Conservation (phyloP, 1,139 yeast genomes). For the Diutina ranongensis region DNA sequence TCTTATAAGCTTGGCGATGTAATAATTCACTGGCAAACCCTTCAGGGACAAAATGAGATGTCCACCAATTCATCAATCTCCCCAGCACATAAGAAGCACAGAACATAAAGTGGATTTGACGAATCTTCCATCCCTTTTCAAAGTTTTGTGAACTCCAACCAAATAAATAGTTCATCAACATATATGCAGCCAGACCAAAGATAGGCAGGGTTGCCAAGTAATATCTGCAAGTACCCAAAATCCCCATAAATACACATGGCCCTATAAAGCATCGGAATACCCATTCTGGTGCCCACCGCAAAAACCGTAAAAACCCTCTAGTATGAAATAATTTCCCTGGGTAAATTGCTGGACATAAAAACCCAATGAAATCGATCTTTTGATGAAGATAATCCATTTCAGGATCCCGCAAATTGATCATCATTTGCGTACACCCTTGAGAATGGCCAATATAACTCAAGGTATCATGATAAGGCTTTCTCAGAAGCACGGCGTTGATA, state of each 20-base stretch:
- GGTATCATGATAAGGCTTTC: constrained; percentile 31
- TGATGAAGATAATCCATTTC: constrained; percentile 22
- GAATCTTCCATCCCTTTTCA: constrained; percentile 44
- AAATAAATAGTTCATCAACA: constrained; percentile 74
- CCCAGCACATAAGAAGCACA: constrained; percentile 80
- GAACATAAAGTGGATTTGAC: constrained; percentile 67
- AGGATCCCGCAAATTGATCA: constrained; percentile 40
- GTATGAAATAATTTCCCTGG: constrained; percentile 65
- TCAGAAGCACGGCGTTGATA: constrained; percentile 44
- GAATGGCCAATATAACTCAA: constrained; percentile 71
- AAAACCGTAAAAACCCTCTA: constrained; percentile 44
- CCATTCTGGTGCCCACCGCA: constrained; percentile 14
- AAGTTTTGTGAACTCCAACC: constrained; percentile 78
- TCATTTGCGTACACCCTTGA: constrained; percentile 86
- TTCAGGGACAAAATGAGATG: constrained; percentile 31
- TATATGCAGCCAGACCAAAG: constrained; percentile 55
- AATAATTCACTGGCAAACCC: constrained; percentile 31
- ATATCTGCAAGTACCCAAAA: constrained; percentile 40
- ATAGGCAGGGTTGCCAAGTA: constrained; percentile 32
- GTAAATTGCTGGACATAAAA: constrained; percentile 83
- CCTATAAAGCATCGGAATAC: constrained; percentile 45
- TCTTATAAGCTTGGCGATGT: constrained; percentile 20
- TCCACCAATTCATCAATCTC: constrained; percentile 88
- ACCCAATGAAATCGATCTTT: constrained; percentile 56
- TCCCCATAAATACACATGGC: constrained; percentile 45